These are phyloP conservation scores for Volutella citrinella DNA, from an alignment of 2,329 filamentous ascomycete genomes.

Conservation along the genomic window DNA sequence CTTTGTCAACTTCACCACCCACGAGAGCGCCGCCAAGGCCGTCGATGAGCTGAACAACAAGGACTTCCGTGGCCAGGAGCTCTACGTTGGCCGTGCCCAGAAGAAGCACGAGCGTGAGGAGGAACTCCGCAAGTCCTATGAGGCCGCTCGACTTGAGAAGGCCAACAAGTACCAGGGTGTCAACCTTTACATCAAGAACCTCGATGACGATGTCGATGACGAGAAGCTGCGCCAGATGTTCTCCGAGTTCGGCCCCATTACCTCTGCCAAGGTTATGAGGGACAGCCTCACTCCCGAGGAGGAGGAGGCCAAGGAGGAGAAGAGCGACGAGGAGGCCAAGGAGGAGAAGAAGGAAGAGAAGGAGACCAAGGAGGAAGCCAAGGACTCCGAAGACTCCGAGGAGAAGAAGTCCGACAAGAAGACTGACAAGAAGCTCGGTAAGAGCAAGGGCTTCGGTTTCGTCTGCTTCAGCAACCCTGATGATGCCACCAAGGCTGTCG, in stretches of 20 bases:
- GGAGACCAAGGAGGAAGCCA: conserved; percentile 43
- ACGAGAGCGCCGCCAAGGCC: conserved; percentile 80
- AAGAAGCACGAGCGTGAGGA: conserved; percentile 99
- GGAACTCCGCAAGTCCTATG: conserved; percentile 97
- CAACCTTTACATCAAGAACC: conserved; percentile 99
- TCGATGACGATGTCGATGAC: conserved; percentile 94
- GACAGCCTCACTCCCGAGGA: conserved; percentile 62
- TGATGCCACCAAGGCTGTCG: conserved; percentile 97
- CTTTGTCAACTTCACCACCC: conserved; percentile 92
- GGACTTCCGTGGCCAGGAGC: conserved; percentile 89
- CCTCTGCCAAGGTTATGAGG: conserved; percentile 98
- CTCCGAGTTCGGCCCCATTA: conserved; percentile 87
- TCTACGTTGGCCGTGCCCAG: conserved; percentile 97
- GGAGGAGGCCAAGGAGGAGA: conserved; percentile 52
- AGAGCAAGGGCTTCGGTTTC: conserved; percentile 99
- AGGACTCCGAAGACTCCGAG: conserved; percentile 44
- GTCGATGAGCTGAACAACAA: conserved; percentile 90
- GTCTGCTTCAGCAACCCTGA: conserved; percentile 99
- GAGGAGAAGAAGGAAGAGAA: conserved; percentile 52
- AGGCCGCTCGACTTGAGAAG: conserved; percentile 96
- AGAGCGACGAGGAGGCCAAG: conserved; percentile 48
- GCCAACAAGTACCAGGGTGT: conserved; percentile 99
- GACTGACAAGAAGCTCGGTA: conserved; percentile 70
- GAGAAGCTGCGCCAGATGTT: conserved; percentile 97
- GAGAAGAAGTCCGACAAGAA: conserved; percentile 61